phyloP scores from a whole-genome alignment of 163 green algal genomes.

The Prototheca wickerhamii region DNA sequence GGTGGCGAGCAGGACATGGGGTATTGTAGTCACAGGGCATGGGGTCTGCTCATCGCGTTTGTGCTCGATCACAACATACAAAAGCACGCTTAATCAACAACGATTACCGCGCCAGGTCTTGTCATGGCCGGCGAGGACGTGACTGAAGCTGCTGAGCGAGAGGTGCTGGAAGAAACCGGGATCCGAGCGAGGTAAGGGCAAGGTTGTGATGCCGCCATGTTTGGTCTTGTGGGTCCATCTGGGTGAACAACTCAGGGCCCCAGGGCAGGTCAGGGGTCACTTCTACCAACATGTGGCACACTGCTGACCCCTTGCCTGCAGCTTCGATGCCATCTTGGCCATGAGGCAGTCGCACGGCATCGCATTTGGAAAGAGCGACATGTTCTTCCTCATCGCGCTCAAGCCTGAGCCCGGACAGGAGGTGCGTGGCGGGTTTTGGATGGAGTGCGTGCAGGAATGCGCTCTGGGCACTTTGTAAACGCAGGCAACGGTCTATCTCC shows the following conservation, averaged over 20 bases:
- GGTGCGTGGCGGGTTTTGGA: conserved; percentile 4
- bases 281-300: too few species aligned
- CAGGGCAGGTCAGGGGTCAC: too few species aligned
- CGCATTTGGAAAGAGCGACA: conserved; percentile 42
- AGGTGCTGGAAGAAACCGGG: conserved; percentile 51
- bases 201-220: too few species aligned
- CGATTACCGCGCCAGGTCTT: neutral
- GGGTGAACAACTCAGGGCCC: too few species aligned
- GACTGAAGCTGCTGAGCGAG: conserved; percentile 35
- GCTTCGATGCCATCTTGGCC: conserved; percentile 37
- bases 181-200: conserved; percentile 22
- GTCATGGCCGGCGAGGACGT: conserved; percentile 55
- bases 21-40: too few species aligned
- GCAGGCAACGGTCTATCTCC: neutral
- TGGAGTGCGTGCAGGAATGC: conserved; percentile 4
- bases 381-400: conserved; percentile 47
- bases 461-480: neutral
- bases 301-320: too few species aligned
- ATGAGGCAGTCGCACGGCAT: conserved; percentile 46
- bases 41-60: too few species aligned
- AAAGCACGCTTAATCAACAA: too few species aligned
- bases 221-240: too few species aligned
- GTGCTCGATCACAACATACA: too few species aligned
- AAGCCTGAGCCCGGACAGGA: conserved; percentile 19
- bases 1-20: neutral